Evolutionary conservation across 257 asterid genomes (phyloP).

Genomic region (Capsicum baccatum): DNA sequence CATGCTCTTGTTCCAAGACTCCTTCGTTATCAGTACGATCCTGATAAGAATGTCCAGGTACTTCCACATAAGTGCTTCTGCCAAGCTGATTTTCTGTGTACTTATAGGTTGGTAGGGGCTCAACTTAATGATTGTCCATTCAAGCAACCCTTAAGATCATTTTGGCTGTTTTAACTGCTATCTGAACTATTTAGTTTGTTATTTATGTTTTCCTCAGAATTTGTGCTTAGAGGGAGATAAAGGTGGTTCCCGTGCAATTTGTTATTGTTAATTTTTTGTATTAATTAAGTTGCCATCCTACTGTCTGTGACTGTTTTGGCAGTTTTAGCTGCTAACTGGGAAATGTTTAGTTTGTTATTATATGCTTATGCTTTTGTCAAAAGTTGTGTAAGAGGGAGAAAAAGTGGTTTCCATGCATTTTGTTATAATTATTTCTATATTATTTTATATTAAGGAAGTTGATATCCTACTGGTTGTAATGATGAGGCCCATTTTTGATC

Average conservation of each 20-base stretch:
- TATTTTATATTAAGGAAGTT: constrained; percentile 7
- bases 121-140: constrained; percentile 10
- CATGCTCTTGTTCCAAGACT: constrained; percentile 86
- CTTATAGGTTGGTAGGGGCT: not conserved
- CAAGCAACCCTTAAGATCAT: not conserved
- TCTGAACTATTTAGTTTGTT: constrained; percentile 15
- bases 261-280: constrained; percentile 1
- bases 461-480: not conserved
- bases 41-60: constrained; percentile 99
- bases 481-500: not conserved
- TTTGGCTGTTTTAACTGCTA: constrained; percentile 17
- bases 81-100: not conserved
- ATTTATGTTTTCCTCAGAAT: not conserved
- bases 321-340: not conserved
- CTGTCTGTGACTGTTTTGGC: not conserved
- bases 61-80: constrained; percentile 15
- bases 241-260: constrained; percentile 2
- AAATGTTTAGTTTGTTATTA: not conserved
- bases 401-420: not conserved
- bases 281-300: not conserved
- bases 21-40: constrained; percentile 95
- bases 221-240: not conserved
- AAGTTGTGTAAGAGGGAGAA: constrained; percentile 21
- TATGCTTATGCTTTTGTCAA: not conserved
- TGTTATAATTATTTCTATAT: not conserved